phyloP scores from a whole-genome alignment of 2,329 filamentous ascomycete species.

The Bipolaris cookei region DNA sequence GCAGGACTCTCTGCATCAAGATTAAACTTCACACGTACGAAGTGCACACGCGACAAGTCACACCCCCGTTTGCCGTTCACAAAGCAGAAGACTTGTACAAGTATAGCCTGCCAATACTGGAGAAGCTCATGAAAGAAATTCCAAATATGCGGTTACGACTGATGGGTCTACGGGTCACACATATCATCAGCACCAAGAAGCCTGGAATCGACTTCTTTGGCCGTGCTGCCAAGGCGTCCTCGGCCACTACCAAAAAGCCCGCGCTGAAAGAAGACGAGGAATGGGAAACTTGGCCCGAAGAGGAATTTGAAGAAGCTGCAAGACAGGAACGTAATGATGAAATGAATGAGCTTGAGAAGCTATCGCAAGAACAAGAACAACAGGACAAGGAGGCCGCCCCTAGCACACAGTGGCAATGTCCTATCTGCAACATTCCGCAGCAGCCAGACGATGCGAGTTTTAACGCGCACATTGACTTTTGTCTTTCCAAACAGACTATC shows the following conservation, averaged over 20 bases:
- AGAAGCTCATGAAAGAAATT: constrained; percentile 82
- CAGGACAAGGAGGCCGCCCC: constrained; percentile 18
- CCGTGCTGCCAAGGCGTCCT: constrained; percentile 31
- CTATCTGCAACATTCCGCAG: constrained; percentile 82
- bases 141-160: constrained; percentile 79
- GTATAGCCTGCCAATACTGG: constrained; percentile 79
- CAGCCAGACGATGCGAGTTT: constrained; percentile 75
- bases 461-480: constrained; percentile 92
- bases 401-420: constrained; percentile 75
- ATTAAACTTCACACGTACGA: constrained; percentile 95
- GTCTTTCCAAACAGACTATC: constrained; percentile 85
- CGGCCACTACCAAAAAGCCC: constrained; percentile 15
- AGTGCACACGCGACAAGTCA: constrained; percentile 81
- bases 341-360: constrained; percentile 65
- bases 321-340: constrained; percentile 66
- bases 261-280: constrained; percentile 44
- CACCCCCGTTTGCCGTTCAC: constrained; percentile 73
- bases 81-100: constrained; percentile 83
- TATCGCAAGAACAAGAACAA: constrained; percentile 64
- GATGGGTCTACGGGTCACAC: constrained; percentile 87
- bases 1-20: constrained; percentile 89
- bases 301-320: constrained; percentile 68
- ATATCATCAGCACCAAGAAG: constrained; percentile 85
- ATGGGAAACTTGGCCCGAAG: constrained; percentile 74
- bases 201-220: constrained; percentile 83